These are phyloP conservation scores for Corylus heterophylla DNA, from an alignment of 306 rosid species.

Conservation along the genomic window DNA sequence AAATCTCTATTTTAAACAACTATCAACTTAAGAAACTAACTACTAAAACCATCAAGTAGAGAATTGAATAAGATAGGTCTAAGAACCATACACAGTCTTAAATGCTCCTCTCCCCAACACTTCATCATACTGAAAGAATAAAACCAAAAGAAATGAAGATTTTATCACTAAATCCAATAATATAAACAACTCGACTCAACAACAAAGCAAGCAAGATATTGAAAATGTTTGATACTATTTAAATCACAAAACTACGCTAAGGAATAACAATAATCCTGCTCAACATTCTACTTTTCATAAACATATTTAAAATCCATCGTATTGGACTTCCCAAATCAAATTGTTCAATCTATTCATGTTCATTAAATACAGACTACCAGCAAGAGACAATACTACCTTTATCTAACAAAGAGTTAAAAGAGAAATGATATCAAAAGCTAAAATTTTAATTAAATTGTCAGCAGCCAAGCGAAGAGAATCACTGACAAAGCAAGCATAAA, in stretches of 20 bases:
- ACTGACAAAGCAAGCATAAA: no score
- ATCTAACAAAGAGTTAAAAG: background rate
- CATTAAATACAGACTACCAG: background rate
- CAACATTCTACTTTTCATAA: background rate
- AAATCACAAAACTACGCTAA: no score
- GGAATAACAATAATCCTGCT: background rate
- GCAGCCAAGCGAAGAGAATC: no score
- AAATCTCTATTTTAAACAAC: background rate
- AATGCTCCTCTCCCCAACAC: constrained; percentile 87
- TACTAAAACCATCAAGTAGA: background rate
- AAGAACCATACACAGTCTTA: constrained; percentile 83
- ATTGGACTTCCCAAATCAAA: background rate
- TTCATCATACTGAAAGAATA: constrained; percentile 63
- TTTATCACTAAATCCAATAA: constrained; percentile 4
- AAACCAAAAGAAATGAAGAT: constrained; percentile 16
- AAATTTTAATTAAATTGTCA: background rate
- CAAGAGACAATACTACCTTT: background rate
- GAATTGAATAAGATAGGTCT: constrained; percentile 13
- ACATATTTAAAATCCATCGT: background rate
- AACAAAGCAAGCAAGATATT: background rate
- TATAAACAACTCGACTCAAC: background rate
- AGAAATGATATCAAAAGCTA: background rate
- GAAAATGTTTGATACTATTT: background rate
- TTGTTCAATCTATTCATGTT: background rate
- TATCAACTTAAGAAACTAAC: constrained; percentile 4